phyloP scores from a whole-genome alignment of 768 basidiomycete genomes.

The Heimioporus sp. region DNA sequence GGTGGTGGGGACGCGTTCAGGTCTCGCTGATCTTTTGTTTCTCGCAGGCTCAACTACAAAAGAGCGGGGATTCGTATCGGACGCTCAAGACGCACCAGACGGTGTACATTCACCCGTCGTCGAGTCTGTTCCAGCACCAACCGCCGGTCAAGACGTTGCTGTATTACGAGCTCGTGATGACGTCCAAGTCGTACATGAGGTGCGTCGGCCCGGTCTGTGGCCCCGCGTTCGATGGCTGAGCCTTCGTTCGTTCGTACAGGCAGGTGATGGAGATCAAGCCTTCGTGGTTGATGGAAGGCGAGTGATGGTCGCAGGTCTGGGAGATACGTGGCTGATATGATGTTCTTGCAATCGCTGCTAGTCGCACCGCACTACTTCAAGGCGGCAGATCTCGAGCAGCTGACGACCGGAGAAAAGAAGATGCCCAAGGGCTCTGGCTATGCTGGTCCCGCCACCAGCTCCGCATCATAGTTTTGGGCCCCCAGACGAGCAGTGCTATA shows the following conservation, averaged over 20 bases:
- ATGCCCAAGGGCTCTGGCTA: constrained; percentile 78
- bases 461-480: constrained; percentile 2
- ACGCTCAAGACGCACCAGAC: constrained; percentile 96
- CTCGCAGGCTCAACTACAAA: constrained; percentile 81
- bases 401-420: constrained; percentile 82
- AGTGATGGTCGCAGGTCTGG: constrained; percentile 20
- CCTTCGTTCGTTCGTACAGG: constrained; percentile 36
- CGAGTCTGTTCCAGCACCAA: constrained; percentile 91
- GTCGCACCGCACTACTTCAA: constrained; percentile 98
- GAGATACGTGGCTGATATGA: background rate
- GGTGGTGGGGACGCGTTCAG: background rate
- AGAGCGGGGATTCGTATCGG: constrained; percentile 94
- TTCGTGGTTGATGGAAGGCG: constrained; percentile 87
- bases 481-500: too few relatives aligned
- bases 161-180: constrained; percentile 98
- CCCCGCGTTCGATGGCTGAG: too few relatives aligned
- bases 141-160: constrained; percentile 88
- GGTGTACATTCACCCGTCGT: constrained; percentile 95
- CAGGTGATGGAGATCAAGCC: constrained; percentile 99
- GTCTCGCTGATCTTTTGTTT: background rate
- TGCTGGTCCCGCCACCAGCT: constrained; percentile 16
- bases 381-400: constrained; percentile 73
- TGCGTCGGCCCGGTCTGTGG: constrained; percentile 14
- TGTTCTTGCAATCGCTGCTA: constrained; percentile 35
- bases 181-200: constrained; percentile 95